These are phyloP conservation scores for Ceriops tagal DNA, from an alignment of 345 rosid genomes.

Conservation along the genomic window DNA sequence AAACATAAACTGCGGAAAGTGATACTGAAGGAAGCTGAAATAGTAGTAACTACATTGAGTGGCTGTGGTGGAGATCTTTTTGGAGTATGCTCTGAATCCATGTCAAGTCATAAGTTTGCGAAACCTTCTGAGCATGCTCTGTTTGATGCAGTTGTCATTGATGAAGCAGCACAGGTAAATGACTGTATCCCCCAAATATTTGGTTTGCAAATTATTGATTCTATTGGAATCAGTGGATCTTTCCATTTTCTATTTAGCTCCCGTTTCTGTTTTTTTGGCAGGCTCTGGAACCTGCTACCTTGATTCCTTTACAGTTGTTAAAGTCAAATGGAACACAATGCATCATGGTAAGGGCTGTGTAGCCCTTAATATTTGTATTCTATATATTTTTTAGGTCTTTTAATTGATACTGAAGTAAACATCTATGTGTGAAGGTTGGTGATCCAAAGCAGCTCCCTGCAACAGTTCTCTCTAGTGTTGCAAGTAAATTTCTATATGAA, in stretches of 20 bases:
- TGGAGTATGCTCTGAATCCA: conserved; percentile 83
- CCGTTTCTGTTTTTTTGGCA: conserved; percentile 23
- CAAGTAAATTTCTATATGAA: conserved; percentile 76
- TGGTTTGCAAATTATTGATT: background rate
- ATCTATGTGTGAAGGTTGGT: conserved; percentile 60
- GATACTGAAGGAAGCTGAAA: conserved; percentile 88
- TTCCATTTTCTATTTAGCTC: conserved; percentile 4
- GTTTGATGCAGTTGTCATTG: conserved; percentile 90
- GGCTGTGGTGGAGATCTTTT: conserved; percentile 99
- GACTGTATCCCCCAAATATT: no score
- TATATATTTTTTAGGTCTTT: background rate
- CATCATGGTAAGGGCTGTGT: conserved; percentile 61
- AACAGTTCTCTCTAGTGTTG: conserved; percentile 87
- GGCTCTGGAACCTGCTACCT: conserved; percentile 99
- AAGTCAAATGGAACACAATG: conserved; percentile 85
- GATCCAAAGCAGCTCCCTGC: conserved; percentile 99
- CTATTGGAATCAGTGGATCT: conserved; percentile 14
- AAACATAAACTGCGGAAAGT: conserved; percentile 74
- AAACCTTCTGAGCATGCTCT: conserved; percentile 71
- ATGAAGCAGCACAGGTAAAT: conserved; percentile 95
- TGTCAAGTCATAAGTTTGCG: conserved; percentile 61
- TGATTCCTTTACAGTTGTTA: conserved; percentile 91
- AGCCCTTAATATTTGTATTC: background rate
- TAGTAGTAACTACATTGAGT: conserved; percentile 84
- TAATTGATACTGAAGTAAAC: conserved; percentile 14